Conservation (phyloP, 495 filamentous ascomycete species). For the Penicillium argentinense region DNA sequence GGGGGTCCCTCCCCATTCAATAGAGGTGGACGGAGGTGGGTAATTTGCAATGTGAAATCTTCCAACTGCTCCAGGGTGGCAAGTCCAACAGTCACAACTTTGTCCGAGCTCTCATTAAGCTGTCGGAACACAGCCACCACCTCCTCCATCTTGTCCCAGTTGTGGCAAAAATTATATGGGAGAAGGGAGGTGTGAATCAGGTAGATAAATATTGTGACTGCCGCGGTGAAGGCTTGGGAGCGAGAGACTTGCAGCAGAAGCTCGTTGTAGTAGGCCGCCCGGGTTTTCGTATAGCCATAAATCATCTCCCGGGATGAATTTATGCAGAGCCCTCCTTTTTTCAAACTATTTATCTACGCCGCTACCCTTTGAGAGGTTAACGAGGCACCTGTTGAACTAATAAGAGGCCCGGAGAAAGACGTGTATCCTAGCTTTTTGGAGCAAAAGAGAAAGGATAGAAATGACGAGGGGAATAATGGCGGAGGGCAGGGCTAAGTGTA, state of each 20-base stretch:
- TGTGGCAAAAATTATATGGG: no score
- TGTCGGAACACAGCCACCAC: constrained; percentile 8
- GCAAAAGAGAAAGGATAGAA: no score
- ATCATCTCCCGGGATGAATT: constrained; percentile 32
- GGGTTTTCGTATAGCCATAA: constrained; percentile 38
- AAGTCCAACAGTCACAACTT: constrained; percentile 10
- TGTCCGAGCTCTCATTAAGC: constrained; percentile 3
- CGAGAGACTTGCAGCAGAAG: constrained; percentile 47
- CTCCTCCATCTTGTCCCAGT: constrained; percentile 1
- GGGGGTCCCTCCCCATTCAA: neutral
- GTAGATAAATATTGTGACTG: constrained; percentile 36
- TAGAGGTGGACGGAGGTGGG: neutral
- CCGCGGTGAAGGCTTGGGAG: constrained; percentile 51
- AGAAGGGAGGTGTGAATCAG: neutral
- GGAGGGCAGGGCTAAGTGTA: no score
- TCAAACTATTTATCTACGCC: no score
- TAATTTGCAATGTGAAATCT: neutral
- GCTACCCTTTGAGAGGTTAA: no score
- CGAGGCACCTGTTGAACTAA: no score
- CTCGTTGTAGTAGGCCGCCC: constrained; percentile 24
- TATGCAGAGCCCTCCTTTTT: no score
- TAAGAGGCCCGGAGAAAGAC: no score
- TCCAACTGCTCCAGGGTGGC: constrained; percentile 5
- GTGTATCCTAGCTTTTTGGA: no score
- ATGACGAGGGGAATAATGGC: no score